Evolutionary conservation across 768 basidiomycete genomes (phyloP).

Genomic region (Amanita subjunquillea): DNA sequence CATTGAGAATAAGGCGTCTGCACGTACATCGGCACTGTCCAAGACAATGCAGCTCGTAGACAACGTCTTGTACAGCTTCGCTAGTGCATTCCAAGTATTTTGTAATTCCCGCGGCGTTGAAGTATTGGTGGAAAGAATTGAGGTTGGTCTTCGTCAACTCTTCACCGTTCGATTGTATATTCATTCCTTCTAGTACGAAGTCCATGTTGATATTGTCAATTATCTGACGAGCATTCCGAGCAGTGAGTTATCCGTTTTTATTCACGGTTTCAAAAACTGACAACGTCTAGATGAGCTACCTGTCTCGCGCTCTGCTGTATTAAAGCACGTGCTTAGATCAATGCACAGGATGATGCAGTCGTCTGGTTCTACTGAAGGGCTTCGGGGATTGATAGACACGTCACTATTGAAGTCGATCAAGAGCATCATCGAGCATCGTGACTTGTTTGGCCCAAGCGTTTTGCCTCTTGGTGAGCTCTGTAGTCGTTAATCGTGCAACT

Average conservation of each 20-base stretch:
- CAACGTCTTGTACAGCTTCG: slow-evolving; percentile 82
- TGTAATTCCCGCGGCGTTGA: slow-evolving; percentile 79
- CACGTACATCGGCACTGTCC: slow-evolving; percentile 66
- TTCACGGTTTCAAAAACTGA: background rate
- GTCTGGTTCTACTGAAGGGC: slow-evolving; percentile 86
- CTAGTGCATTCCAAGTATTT: slow-evolving; percentile 82
- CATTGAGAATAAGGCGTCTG: slow-evolving; percentile 65
- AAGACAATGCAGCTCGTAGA: slow-evolving; percentile 91
- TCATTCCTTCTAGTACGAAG: slow-evolving; percentile 40
- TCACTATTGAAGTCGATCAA: slow-evolving; percentile 78
- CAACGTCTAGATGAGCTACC: slow-evolving; percentile 49
- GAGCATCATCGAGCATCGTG: slow-evolving; percentile 76
- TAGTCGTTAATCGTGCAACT: background rate
- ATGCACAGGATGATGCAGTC: slow-evolving; percentile 98
- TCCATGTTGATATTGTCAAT: slow-evolving; percentile 54
- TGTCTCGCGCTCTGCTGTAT: slow-evolving; percentile 63
- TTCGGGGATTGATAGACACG: slow-evolving; percentile 90
- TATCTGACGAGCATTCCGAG: slow-evolving; percentile 23
- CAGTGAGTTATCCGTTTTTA: background rate
- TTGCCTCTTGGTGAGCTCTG: slow-evolving; percentile 64
- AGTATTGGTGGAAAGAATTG: slow-evolving; percentile 75
- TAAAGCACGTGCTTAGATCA: slow-evolving; percentile 86
- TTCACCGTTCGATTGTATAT: slow-evolving; percentile 3
- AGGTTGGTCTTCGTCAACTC: slow-evolving; percentile 37
- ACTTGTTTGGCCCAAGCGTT: slow-evolving; percentile 78